Conservation (phyloP, 257 asterid species). For the Lycium ferocissimum region DNA sequence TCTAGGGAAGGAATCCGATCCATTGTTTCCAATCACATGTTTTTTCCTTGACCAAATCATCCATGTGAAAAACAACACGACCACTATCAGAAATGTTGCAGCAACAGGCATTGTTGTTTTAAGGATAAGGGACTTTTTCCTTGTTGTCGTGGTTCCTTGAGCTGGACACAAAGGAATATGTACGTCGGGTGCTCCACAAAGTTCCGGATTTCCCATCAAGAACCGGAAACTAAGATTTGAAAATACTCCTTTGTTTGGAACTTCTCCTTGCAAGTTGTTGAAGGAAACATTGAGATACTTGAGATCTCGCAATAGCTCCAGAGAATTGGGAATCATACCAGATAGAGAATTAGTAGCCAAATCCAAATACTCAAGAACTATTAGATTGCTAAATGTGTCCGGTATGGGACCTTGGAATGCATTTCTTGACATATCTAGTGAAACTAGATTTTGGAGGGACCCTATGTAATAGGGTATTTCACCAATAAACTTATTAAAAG, state of each 20-base stretch:
- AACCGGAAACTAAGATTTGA: slow-evolving; percentile 31
- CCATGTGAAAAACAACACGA: slow-evolving; percentile 31
- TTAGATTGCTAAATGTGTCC: slow-evolving; percentile 38
- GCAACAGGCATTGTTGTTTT: slow-evolving; percentile 37
- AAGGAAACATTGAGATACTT: slow-evolving; percentile 45
- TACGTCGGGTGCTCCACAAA: slow-evolving; percentile 44
- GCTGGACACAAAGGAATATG: slow-evolving; percentile 36
- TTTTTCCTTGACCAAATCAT: slow-evolving; percentile 33
- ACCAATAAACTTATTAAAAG: slow-evolving; percentile 38
- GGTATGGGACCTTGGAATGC: slow-evolving; percentile 45
- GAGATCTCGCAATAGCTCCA: slow-evolving; percentile 46
- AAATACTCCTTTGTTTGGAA: slow-evolving; percentile 45
- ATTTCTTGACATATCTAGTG: slow-evolving; percentile 47
- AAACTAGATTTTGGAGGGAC: slow-evolving; percentile 38
- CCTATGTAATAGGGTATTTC: slow-evolving; percentile 44
- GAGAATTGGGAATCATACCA: slow-evolving; percentile 46
- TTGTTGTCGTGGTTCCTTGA: slow-evolving; percentile 15
- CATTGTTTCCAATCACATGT: slow-evolving; percentile 6
- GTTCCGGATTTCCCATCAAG: slow-evolving; percentile 45
- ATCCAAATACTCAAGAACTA: slow-evolving; percentile 43
- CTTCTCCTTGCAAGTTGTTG: slow-evolving; percentile 48
- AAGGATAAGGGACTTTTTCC: slow-evolving; percentile 34
- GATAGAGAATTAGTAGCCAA: slow-evolving; percentile 44
- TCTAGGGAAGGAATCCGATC: not conserved
- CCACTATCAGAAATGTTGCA: slow-evolving; percentile 27